phyloP scores from a whole-genome alignment of 139 green algal genomes.

The Micractinium sp. region DNA sequence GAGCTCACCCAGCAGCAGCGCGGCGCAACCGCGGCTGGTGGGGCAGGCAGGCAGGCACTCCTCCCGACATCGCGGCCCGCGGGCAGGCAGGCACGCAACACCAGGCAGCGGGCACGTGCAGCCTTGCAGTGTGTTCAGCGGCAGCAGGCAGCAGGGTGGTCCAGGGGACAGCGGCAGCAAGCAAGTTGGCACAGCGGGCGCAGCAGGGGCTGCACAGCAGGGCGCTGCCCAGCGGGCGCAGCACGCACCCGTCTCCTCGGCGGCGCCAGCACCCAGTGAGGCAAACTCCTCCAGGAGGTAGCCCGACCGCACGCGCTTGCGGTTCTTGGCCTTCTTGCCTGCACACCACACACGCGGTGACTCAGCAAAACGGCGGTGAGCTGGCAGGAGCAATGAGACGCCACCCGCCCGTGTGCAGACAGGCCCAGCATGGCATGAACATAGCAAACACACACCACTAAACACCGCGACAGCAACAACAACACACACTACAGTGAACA shows the following conservation, averaged over 20 bases:
- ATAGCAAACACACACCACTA: background rate
- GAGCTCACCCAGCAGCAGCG: too few species aligned
- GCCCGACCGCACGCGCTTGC: conserved; percentile 35
- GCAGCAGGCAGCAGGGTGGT: background rate
- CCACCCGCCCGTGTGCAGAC: too few species aligned
- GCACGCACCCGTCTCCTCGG: conserved; percentile 9
- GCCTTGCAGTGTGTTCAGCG: background rate
- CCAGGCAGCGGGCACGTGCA: background rate
- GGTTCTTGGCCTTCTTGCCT: conserved; percentile 46
- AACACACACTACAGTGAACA: background rate
- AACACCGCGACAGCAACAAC: too few species aligned
- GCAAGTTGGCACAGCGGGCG: too few species aligned
- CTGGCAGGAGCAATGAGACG: too few species aligned
- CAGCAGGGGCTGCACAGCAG: background rate
- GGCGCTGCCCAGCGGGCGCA: background rate
- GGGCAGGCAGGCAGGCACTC: too few species aligned
- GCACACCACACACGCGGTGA: background rate
- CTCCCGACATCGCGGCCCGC: too few species aligned
- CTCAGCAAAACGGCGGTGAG: background rate
- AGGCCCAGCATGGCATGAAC: too few species aligned
- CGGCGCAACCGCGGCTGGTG: too few species aligned
- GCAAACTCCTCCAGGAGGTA: conserved; percentile 49
- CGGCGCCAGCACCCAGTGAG: background rate
- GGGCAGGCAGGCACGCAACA: background rate
- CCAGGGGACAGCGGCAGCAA: background rate